phyloP scores from a whole-genome alignment of 371 early-diverging fungal species.

The Apophysomyces variabilis region DNA sequence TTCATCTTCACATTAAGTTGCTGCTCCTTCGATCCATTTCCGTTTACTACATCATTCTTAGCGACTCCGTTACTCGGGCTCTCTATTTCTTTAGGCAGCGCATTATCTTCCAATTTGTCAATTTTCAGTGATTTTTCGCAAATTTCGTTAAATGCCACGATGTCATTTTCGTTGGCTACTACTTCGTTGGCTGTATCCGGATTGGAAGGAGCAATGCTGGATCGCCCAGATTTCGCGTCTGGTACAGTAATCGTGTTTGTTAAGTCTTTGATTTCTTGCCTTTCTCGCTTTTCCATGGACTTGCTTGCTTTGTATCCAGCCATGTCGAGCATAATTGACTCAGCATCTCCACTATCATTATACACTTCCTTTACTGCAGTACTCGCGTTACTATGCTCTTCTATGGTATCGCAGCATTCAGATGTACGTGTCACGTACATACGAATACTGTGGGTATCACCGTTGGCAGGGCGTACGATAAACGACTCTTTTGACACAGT shows the following conservation, averaged over 20 bases:
- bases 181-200: not conserved
- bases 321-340: constrained; percentile 51
- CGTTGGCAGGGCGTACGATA: constrained; percentile 39
- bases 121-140: too few relatives aligned
- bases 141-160: too few relatives aligned
- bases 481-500: constrained; percentile 44
- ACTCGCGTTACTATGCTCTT: not conserved
- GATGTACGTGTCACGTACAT: constrained; percentile 42
- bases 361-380: not conserved
- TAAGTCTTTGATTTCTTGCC: not conserved
- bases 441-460: constrained; percentile 31
- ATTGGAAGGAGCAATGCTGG: not conserved
- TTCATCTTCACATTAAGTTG: constrained; percentile 18
- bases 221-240: not conserved
- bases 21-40: not conserved
- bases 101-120: too few relatives aligned
- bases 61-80: not conserved
- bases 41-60: not conserved
- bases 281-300: not conserved
- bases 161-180: too few relatives aligned
- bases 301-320: constrained; percentile 51
- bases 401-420: constrained; percentile 17
- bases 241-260: not conserved
- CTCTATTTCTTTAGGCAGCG: not conserved
- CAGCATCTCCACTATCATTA: constrained; percentile 25